Percentiles rank a stretch among this genome's conserved stretches.
These are phyloP conservation scores for Trichoderma reesei DNA, from an alignment of 495 filamentous ascomycete species.

Conservation along the genomic window DNA sequence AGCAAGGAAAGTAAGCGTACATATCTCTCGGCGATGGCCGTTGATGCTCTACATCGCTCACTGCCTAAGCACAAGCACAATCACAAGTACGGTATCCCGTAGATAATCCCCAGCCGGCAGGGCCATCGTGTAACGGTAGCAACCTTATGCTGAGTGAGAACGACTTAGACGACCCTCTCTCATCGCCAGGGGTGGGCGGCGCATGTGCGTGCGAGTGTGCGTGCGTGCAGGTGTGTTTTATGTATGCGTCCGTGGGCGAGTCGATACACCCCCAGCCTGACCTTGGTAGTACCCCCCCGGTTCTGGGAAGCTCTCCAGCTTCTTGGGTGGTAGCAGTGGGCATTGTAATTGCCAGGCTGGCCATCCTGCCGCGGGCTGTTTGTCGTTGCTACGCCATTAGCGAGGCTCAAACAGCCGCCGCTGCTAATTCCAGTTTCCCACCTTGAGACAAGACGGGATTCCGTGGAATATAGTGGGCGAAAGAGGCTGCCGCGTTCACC, in stretches of 20 bases:
- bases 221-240: not conserved
- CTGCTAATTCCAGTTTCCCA: not conserved
- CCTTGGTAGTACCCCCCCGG: not conserved
- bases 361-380: not conserved
- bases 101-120: not conserved
- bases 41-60: not conserved
- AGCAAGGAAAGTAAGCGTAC: no score
- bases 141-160: constrained; percentile 2
- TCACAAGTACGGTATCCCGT: no score
- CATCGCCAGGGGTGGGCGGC: not conserved
- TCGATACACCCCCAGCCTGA: not conserved
- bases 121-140: not conserved
- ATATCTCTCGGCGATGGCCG: constrained; percentile 5
- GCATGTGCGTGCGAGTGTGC: not conserved
- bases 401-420: not conserved
- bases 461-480: no score
- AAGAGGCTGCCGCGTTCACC: no score
- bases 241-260: not conserved
- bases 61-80: no score
- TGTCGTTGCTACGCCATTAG: no score
- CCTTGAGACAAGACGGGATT: no score
- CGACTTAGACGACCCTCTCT: not conserved
- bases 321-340: no score
- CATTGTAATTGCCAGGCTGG: not conserved
- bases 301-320: constrained; percentile 5